Evolutionary conservation across 768 basidiomycete genomes (phyloP), one percentile per base, ranked within the genome.

Genomic region (Hirschioporus abietinus): DNA sequence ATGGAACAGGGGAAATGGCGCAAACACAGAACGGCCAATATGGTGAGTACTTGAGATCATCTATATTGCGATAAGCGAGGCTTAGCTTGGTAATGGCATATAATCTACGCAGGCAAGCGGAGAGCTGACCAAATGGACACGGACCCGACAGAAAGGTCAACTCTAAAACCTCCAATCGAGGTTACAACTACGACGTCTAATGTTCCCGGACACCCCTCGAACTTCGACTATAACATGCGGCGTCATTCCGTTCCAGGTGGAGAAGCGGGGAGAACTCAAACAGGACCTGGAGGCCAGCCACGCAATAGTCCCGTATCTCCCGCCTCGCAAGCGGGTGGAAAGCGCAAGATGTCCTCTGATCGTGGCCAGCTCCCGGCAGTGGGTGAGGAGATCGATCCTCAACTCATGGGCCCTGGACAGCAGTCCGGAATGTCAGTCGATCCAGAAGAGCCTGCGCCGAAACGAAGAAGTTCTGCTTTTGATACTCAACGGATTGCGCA

Each of bases 331-430:
- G 23, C 57, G 72, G 91, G 91, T 64, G 88, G 86, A 66, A 94
- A 94, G 76, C 85, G 93, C 70, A 95, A 95, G 79, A 88, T 92
- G 82, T 92, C 92, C 25, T 80, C 82, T 69, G 91, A 91, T 80
- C 82, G 85, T 66, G 78, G 78, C 64, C 75, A 75, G 26, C 78
- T 84, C 72, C 74, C 82, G n/a, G 77, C 85, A 24, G 78, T 83
- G 34, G 82, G 82, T 62, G 88, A 88, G 70, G 90, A 91, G 70
- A 77, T 84, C 63, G 91, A 91, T 72, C 78, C 86, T 6, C 87
- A 87, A 68, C 79, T 92, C 64, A 81, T 83, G 58, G 91, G 89
- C 20, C 87, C 88, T 63, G 90, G 90, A 42, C 79, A 88, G 60
- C 84, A 86, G 23, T 87, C 85, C 67, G 79, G 78, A 66, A 86